Evolutionary conservation across 2,329 filamentous ascomycete species (phyloP), one percentile per base, ranked within the genome.

Genomic region (Sclerotinia sclerotiorum): DNA sequence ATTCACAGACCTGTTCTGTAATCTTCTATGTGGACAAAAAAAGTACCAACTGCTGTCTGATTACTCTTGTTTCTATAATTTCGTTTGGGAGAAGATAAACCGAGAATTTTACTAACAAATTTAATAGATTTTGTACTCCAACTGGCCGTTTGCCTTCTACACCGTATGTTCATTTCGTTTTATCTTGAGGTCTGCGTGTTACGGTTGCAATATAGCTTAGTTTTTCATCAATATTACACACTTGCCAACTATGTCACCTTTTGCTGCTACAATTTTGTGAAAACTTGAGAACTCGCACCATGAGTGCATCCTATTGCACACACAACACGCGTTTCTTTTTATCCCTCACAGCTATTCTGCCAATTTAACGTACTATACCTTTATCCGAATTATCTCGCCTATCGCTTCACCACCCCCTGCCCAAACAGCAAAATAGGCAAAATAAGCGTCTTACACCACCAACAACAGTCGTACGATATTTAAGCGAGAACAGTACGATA

Each of bases 1-100:
- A 82, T 86, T 90, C 90, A 92, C 89, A 92, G 90, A 93, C 90
- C 90, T 93, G 90, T 90, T 90, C 90, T 84, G 88, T 92, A 90
- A 80, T 78, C 76, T 73, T 78, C 76, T 73, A 84, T 92, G 89
- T 90, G 84, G 89, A 91, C 84, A 82, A 78, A 82, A 69, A 81
- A 81, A 88, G 87, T 87, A 88, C 87, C 90, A 92, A 92, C 89
- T 90, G 89, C 90, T 92, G 88, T 92, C 89, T 92, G 89, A 91
- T 78, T 68, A 73, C 70, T 73, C 70, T 68, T 57, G 62, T 70
- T 44, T 67, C 21, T 51, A 39, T 64, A 44, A 46, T 32, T 55
- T 32, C 62, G 15, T 68, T 24, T 35, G 42, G 52, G 35, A 49
- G 46, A 44, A 51, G 6, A n/a, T 17, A 24, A 24, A 27, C 5